phyloP scores from a whole-genome alignment of 2,329 filamentous ascomycete genomes.

The Xylaria sp. region DNA sequence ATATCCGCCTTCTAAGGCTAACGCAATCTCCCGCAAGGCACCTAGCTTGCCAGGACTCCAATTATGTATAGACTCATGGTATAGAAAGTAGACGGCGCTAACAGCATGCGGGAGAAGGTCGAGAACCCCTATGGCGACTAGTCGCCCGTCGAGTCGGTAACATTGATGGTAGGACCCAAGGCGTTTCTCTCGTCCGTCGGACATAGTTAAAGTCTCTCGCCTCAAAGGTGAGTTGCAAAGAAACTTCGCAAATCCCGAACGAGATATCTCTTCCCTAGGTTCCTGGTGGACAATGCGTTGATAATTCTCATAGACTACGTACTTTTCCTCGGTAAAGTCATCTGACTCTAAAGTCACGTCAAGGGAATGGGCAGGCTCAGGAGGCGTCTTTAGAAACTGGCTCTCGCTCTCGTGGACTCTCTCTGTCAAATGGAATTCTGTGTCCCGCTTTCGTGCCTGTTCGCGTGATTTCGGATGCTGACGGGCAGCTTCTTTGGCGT shows the following conservation, averaged over 20 bases:
- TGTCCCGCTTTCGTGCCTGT: slow-evolving; percentile 70
- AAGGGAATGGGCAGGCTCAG: slow-evolving; percentile 73
- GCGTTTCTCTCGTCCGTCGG: slow-evolving; percentile 62
- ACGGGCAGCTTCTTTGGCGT: slow-evolving; percentile 70
- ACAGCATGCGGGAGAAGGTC: slow-evolving; percentile 81
- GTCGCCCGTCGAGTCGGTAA: slow-evolving; percentile 78
- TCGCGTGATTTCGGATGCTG: slow-evolving; percentile 74
- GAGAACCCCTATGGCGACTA: slow-evolving; percentile 80
- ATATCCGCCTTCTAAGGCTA: slow-evolving; percentile 76
- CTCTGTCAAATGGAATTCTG: slow-evolving; percentile 72
- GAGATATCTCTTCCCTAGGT: slow-evolving; percentile 65
- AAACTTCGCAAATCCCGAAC: slow-evolving; percentile 73
- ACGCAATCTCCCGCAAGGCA: slow-evolving; percentile 75
- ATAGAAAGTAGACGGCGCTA: slow-evolving; percentile 85
- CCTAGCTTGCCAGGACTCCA: slow-evolving; percentile 80
- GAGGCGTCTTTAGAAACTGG: slow-evolving; percentile 63
- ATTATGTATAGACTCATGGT: slow-evolving; percentile 77
- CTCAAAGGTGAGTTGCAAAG: slow-evolving; percentile 76
- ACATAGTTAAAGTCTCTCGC: slow-evolving; percentile 54
- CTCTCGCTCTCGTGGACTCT: slow-evolving; percentile 77
- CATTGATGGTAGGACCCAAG: slow-evolving; percentile 85
- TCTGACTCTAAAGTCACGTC: slow-evolving; percentile 76
- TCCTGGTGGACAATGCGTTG: slow-evolving; percentile 79
- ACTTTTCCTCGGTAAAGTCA: slow-evolving; percentile 81
- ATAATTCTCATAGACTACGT: slow-evolving; percentile 76